phyloP scores from a whole-genome alignment of 306 rosid species.

The Corylus heterophylla region DNA sequence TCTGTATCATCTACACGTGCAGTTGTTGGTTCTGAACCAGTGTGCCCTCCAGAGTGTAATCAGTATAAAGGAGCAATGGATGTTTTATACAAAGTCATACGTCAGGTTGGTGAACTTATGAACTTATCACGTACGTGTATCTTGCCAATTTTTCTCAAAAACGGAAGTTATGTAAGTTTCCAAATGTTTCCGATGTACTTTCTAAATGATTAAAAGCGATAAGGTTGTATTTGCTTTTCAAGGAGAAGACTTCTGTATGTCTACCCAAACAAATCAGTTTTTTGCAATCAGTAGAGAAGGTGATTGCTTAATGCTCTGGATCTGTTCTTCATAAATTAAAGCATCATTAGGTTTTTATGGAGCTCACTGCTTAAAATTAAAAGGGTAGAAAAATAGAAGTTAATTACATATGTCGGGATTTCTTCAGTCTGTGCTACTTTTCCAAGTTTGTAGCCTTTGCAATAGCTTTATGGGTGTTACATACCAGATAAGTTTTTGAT shows the following conservation, averaged over 20 bases:
- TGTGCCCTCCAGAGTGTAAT: slow-evolving; percentile 48
- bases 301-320: background rate
- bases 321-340: background rate
- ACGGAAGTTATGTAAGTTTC: background rate
- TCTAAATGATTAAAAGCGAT: background rate
- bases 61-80: slow-evolving; percentile 80
- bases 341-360: background rate
- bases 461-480: background rate
- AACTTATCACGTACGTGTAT: background rate
- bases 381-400: background rate
- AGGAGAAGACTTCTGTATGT: background rate
- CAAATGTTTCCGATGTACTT: background rate
- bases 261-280: background rate
- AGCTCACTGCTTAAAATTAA: background rate
- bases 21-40: slow-evolving; percentile 39
- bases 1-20: slow-evolving; percentile 22
- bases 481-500: background rate
- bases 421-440: background rate
- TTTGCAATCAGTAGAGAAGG: background rate
- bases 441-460: background rate
- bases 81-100: slow-evolving; percentile 68
- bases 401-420: background rate
- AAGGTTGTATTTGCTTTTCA: background rate
- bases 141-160: slow-evolving; percentile 1
- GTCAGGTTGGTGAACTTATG: slow-evolving; percentile 60